Base-by-base conservation (phyloP, 2,329 filamentous ascomycete genomes). In the Venturia pyrina region DNA sequence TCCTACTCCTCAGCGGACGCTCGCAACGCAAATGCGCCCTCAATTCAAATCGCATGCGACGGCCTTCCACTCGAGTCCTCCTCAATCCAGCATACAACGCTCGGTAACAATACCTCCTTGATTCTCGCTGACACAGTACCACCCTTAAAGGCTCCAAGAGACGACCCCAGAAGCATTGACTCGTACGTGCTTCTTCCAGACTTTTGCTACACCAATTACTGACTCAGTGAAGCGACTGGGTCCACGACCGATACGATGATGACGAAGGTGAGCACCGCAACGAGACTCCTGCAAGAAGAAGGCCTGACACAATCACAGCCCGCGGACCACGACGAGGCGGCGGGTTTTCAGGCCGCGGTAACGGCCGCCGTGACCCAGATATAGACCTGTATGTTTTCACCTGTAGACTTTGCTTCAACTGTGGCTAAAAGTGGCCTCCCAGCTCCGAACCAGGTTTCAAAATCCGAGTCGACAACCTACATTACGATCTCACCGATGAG, bases 161-260 rank as follows among this genome's bases (percentile, higher is more conserved):
- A 89, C 69, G 78, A 83, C 68, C 80, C 82, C 68, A 83, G 85
- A 78, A 87, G 88, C 75, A 80, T 91, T 72, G 88, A 91, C 76
- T 85, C 85, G 89, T 91, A 77, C 85, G 79, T 62, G 10, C 62
- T 56, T 44, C 43, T 56, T 21, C 63, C 28, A 3, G 61, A 65
- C 44, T 13, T n/a, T 46, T 19, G 46, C 61, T 59, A 61, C 44
- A 41, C 32, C 64, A n/a, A 67, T 65, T 66, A 68, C 71, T 69
- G 57, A 41, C 48, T 65, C 67, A 8, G 43, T 62, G 53, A 69
- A 91, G 91, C 74, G 92, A 96, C 81, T 97, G 93, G 93, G 91
- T 96, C 71, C 93, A 97, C 76, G 91, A 96, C 79, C 90, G 87
- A 75, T 96, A 87, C 75, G 90, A 95, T 76, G 90, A 91, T 73